Base-by-base conservation (phyloP, 2,329 filamentous ascomycete species). In the Fusarium sp. region DNA sequence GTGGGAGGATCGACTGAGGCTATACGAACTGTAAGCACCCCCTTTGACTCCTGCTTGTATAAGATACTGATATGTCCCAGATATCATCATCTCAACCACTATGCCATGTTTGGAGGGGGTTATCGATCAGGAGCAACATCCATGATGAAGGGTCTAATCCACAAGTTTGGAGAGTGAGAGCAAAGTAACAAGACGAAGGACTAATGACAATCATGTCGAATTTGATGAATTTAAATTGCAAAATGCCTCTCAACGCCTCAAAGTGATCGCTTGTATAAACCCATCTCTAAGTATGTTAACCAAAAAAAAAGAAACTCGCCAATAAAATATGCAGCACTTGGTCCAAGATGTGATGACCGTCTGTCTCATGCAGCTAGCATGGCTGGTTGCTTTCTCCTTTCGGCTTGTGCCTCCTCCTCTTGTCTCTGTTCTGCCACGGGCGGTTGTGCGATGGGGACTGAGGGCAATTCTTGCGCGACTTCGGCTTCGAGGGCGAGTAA, bases 1-100 rank as follows among this genome's bases (percentile, higher is more conserved):
- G 85, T 98, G 94, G 85, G 91, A 93, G n/a, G 95, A 98, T 82
- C 87, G 96, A 20, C 84, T 97, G 31, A 84, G 84, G 74, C 82
- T 98, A 69, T 98, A 98, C 82, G 94, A 97, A 81, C 80, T 97
- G 89, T 95, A 79, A 85, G 92, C 40, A 90, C 8, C 36, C 31
- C 8, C 9, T 12, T 12, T 5, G 6, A 49, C 14, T 62, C 64
- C 31, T 60, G 29, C 7, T 6, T 16, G n/a, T 14, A 16, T n/a
- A 7, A 16, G 1, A 44, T 11, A 44, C 65, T 75, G 4, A 67
- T 33, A 9, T 7, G 2, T 42, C 31, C 11, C 74, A 94, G 92
- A 71, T 96, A 98, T 81, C 96, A 98, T 81, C 93, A 97, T 79
- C 83, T 98, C 27, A 98, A 98, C 73, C 96, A 98, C 76, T 92